Base-by-base conservation (phyloP, 2,329 filamentous ascomycete species). In the Fusarium nodosum region DNA sequence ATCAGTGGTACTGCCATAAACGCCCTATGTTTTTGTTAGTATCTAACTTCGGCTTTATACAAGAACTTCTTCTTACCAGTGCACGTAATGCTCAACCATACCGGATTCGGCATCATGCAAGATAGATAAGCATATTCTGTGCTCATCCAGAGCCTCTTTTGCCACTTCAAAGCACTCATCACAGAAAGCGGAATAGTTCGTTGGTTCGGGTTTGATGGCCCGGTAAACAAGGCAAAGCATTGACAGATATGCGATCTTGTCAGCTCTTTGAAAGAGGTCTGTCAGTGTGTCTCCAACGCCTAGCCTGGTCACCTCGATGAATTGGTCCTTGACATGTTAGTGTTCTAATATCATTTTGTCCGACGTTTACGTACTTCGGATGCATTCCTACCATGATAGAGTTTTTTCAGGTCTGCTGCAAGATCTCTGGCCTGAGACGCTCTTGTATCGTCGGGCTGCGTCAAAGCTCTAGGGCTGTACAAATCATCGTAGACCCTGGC, bases 171-270 rank as follows among this genome's bases (percentile, higher is more conserved):
- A 18, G 1, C 59, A 62, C 28, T 62, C 59, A 1, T 61, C 28
- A 3, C 59, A 62, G 15, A 62, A 62, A 0, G 59, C 56, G 5
- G 59, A 62, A 0, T 24, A 39, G 5, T 13, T 26, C 0, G 30
- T 22, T 11, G 28, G 26, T 1, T 36, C 13, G 4, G 59, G 56
- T 1, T 30, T 62, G 3, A 62, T 52, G 11, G 39, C 39, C 1
- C 59, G 31, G 7, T 61, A 46, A 2, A 62, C 13, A 8, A 62
- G 46, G n/a, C 59, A 62, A 1, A 51, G 56, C 46, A 41, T 62
- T 1, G 59, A 62, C 1, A 55, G 20, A 2, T 55, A 62, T 36
- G 56, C 46, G 3, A 62, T 44, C 39, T 41, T 45, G 7, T 62
- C 59, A 1, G 59, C 36, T 13, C 39, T n/a, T 18, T 60, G 46